These are phyloP conservation scores for Capsicum pubescens DNA, from an alignment of 257 asterid species.

Conservation along the genomic window DNA sequence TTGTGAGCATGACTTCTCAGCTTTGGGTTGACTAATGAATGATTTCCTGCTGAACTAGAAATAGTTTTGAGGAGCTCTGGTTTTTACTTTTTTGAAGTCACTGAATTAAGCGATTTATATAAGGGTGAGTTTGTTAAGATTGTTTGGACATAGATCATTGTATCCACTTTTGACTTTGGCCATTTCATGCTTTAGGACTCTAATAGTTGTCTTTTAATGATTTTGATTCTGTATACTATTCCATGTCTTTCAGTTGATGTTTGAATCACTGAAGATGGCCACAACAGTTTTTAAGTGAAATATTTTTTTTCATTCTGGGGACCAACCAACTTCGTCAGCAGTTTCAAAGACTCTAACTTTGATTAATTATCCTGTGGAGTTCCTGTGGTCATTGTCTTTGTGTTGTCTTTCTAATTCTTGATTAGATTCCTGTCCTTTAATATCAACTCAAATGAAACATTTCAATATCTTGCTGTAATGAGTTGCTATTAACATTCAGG, in stretches of 20 bases:
- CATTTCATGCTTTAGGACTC: background rate
- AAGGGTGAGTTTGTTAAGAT: background rate
- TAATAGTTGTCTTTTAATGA: constrained; percentile 2
- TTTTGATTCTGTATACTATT: background rate
- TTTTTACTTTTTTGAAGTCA: background rate
- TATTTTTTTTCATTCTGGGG: background rate
- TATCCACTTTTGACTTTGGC: constrained; percentile 3
- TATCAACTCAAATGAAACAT: background rate
- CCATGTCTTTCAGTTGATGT: background rate
- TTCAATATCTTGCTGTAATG: constrained; percentile 19
- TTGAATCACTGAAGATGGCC: constrained; percentile 13
- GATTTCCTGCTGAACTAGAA: constrained; percentile 14
- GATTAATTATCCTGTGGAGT: constrained; percentile 10
- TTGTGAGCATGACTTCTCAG: background rate
- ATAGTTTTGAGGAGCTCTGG: background rate
- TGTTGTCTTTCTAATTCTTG: background rate
- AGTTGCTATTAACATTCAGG: constrained; percentile 52
- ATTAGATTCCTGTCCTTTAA: background rate
- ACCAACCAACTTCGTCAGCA: constrained; percentile 7
- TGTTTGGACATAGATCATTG: background rate
- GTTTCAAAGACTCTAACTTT: background rate
- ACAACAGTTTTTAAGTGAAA: background rate
- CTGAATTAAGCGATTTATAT: background rate
- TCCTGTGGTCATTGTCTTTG: background rate
- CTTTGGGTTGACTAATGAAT: background rate